Conservation (phyloP, 1,284 basidiomycete species). For the Clitocybe nebularis region DNA sequence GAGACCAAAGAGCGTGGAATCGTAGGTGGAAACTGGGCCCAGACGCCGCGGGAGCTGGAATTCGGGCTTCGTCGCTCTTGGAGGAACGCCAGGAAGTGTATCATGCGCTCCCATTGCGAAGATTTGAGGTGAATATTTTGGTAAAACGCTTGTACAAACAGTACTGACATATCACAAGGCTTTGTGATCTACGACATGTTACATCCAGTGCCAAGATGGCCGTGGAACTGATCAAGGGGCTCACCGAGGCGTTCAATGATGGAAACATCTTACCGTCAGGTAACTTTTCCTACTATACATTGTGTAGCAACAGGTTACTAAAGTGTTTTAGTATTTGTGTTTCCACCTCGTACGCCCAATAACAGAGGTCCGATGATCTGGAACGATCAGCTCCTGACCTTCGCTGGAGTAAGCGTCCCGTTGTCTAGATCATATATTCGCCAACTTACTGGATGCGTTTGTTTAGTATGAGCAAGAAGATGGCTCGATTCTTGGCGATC, state of each 20-base stretch:
- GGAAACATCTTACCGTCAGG: background rate
- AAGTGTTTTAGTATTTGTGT: background rate
- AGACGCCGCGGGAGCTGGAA: background rate
- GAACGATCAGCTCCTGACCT: background rate
- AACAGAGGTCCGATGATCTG: conserved; percentile 1
- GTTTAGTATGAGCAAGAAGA: background rate
- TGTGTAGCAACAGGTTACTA: background rate
- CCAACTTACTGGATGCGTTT: background rate
- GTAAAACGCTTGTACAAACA: background rate
- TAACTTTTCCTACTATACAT: background rate
- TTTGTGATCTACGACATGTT: background rate
- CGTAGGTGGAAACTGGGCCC: background rate
- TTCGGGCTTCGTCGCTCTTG: background rate
- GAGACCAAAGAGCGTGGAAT: background rate
- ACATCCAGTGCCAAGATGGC: background rate
- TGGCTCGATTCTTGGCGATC: background rate
- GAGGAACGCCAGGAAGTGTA: conserved; percentile 1
- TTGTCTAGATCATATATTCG: background rate
- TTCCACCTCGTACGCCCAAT: background rate
- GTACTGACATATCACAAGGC: background rate
- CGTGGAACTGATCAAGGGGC: background rate
- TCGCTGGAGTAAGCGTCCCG: background rate
- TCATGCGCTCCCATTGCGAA: background rate
- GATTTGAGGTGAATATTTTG: background rate
- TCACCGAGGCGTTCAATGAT: background rate